Evolutionary conservation across 164 flowering plant genomes (phyloP), one percentile per base, ranked within the genome.

Genomic region (Platanus orientalis): DNA sequence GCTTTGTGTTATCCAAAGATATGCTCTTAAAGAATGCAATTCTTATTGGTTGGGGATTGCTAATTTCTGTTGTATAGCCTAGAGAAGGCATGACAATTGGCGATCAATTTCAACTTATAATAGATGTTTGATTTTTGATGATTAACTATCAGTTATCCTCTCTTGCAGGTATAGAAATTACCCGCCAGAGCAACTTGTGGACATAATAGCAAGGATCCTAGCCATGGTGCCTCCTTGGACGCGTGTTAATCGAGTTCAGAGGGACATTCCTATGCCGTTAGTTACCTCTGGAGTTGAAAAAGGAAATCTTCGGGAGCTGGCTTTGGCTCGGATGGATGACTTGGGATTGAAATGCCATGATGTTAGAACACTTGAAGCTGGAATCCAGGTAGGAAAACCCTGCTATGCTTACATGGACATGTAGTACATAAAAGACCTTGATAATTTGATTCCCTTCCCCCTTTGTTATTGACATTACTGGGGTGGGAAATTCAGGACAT

Each of bases 191-290:
- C 96, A 86, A 71, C 96, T 94, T 68, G 99, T 94, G 66, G 99
- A 94, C 74, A 88, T 94, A 67, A 76, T 94, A 57, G 99, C 99
- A 42, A 81, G 99, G 73, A 88, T 94, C 60, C 71, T 94, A 48
- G 82, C 99, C 27, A 84, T 89, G 96, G 97, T 94, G 57, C 99
- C 99, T 23, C 99, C 99, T 23, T 94, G 99, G 99, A 94, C 99
- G 47, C 99, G 99, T 80, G 94, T 94, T 42, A 91, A 94, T 73
- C 80, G 99, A 78, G 99, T 94, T 69, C 99, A 94, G 61, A 84
- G 99, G 60, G 99, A 94, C 77, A 94, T 94, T 60, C 99, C 99
- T 21, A 94, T 94, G 99, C 99, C 99, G 75, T 70, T 91, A 54
- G 99, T 94, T 67, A 89, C 99, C 54, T 94, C 99, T 56, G 99